Base-by-base conservation (phyloP, 345 rosid species). In the Geranium brycei region DNA sequence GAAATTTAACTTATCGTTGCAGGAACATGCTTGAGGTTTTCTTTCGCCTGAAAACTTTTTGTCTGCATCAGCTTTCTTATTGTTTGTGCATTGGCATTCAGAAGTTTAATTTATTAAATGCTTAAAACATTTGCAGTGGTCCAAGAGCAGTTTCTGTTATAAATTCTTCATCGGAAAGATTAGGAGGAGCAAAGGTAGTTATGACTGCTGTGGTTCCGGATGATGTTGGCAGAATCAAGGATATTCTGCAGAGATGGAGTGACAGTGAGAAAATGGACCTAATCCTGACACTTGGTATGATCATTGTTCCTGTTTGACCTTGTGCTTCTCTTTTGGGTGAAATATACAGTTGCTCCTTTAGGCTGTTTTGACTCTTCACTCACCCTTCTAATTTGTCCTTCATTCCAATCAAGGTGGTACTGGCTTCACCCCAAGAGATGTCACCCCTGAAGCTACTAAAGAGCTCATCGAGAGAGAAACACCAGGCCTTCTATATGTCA, bases 371-470 rank as follows among this genome's bases (percentile, higher is more conserved):
- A 40, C 59, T 15, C 59, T 62, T 57, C 60, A 18, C 58, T 17
- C 61, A 15, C 58, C 38, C 19, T 62, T 19, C 60, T 31, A 66
- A 12, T 17, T 19, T 41, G 16, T 68, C 17, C 14, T 63, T 74
- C 61, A 72, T 59, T 65, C 71, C 53, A 19, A 67, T 65, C 57
- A 63, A 93, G 95, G 99, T 63, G 97, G 99, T 66, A 93, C 96
- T 67, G 99, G 96, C 74, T 93, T 79, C 75, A 85, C 88, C 17
- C 96, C 97, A 1, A 88, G 99, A 80, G 97, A 88, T 71, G 91
- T 93, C 75, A 88, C 97, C 65, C 99, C 96, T 64, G 96, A 92
- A 82, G 96, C 96, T 74, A 87, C 96, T 14, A 90, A 93, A 71
- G 73, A 79, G 74, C 58, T 90, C 79, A 90, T 90, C 68, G 75